Evolutionary conservation across 805 yeast species (phyloP), one percentile per base, ranked within the genome.

Genomic region (Kuraishia hungarica): DNA sequence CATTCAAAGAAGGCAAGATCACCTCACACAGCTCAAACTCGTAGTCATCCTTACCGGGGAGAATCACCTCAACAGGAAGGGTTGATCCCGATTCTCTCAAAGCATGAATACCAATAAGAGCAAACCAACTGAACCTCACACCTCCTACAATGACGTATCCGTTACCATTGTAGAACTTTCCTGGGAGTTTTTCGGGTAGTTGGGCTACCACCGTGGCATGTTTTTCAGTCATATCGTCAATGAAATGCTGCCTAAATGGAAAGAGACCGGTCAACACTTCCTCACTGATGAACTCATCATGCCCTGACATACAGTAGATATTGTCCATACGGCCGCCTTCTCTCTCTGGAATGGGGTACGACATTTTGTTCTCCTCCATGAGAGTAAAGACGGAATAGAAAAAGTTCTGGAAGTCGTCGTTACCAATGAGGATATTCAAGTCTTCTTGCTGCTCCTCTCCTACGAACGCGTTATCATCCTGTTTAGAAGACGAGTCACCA

Each of bases 121-220:
- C 81, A 61, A 86, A 75, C 78, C 93, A 85, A 58, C 87, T 82
- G 68, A 82, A 87, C 61, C 79, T 80, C 2, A 92, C 94, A 50
- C 96, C 96, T 39, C 93, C 96, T 26, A 88, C 91, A 62, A 81
- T 81, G 1, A 86, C 86, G 76, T 83, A 26, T 80, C 93, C 74
- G 53, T 62, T 60, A 39, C 73, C 73, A 2, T 58, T 56, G 56
- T 68, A 70, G 50, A 68, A 67, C 4, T 55, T 22, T n/a, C 57
- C 53, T 2, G 72, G 72, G 15, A 53, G 56, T 11, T 59, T 53
- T 22, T 61, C 55, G 13, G 73, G 73, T 39, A 70, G 60, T 23
- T 64, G 63, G 15, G 52, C 56, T 46, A 68, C 67, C 11, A 70
- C 69, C n/a, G 59, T 57, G 24, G 67, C 67, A 56, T 69, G 73